A percentile compares a stretch with the other conserved stretches of the same genome.
phyloP scores from a whole-genome alignment of 352 stramenopile species.

The Globisporangium cystogenes region DNA sequence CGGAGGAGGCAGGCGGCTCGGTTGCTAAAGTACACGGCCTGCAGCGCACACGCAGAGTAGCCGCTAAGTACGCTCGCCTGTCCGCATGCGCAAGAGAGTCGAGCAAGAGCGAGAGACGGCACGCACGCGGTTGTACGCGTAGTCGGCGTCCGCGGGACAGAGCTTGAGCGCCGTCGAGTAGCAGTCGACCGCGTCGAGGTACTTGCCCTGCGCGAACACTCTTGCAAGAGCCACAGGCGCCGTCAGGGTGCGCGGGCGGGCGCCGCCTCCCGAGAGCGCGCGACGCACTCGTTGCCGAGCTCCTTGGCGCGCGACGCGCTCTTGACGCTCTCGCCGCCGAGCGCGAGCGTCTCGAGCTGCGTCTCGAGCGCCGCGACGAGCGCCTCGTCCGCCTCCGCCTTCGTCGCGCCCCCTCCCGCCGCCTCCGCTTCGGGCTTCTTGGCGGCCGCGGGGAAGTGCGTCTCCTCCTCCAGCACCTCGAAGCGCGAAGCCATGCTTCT shows the following conservation, averaged over 20 bases:
- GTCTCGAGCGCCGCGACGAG: slow-evolving; percentile 68
- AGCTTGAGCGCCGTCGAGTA: slow-evolving; percentile 83
- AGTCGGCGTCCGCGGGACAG: slow-evolving; percentile 66
- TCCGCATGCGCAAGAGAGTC: background rate
- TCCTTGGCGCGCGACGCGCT: slow-evolving; percentile 72
- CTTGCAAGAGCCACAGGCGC: slow-evolving; percentile 33
- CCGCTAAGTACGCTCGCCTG: background rate
- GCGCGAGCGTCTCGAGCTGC: slow-evolving; percentile 51
- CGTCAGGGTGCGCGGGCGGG: background rate
- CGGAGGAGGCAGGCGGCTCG: slow-evolving; percentile 68
- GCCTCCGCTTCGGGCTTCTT: no score
- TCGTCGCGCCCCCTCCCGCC: slow-evolving; percentile 6
- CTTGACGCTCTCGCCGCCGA: slow-evolving; percentile 51
- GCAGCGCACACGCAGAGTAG: background rate
- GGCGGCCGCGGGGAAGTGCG: slow-evolving; percentile 59
- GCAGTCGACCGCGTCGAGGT: slow-evolving; percentile 77
- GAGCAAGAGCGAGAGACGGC: background rate
- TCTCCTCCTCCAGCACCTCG: slow-evolving; percentile 84
- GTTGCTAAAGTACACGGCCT: slow-evolving; percentile 88
- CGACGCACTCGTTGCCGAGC: slow-evolving; percentile 72
- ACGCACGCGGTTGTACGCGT: slow-evolving; percentile 69
- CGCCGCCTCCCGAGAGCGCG: background rate
- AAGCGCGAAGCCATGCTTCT: slow-evolving; percentile 42
- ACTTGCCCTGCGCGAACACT: slow-evolving; percentile 62
- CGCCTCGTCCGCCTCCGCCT: slow-evolving; percentile 38